phyloP scores from a whole-genome alignment of 1,284 basidiomycete genomes.

The Flammula alnicola region DNA sequence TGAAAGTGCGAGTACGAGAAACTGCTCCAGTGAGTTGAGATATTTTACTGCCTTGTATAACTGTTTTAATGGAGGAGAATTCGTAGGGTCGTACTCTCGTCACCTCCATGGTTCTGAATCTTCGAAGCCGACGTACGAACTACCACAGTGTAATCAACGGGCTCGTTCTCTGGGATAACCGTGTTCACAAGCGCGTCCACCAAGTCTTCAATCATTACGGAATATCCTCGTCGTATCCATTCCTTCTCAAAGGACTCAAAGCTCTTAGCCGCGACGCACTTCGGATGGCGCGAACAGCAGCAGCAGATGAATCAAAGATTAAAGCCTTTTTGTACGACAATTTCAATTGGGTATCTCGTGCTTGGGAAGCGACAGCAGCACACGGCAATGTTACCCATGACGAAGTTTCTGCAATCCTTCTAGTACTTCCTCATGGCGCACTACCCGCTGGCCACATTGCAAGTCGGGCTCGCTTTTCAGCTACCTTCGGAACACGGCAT shows the following conservation, averaged over 20 bases:
- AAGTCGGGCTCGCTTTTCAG: conserved; percentile 11
- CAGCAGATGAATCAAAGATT: conserved; percentile 21
- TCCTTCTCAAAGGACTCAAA: conserved; percentile 10
- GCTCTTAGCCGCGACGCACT: conserved; percentile 15
- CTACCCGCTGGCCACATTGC: conserved; percentile 11
- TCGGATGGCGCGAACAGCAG: conserved; percentile 10
- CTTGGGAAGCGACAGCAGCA: conserved; percentile 18
- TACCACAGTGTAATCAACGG: conserved; percentile 22
- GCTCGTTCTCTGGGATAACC: conserved; percentile 23
- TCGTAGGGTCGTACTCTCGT: conserved; percentile 21
- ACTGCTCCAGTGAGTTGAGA: conserved; percentile 6
- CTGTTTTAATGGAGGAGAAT: not conserved
- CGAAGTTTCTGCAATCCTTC: conserved; percentile 24
- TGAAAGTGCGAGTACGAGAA: not conserved
- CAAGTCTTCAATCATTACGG: conserved; percentile 22
- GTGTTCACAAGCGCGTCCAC: conserved; percentile 18
- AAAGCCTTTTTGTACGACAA: conserved; percentile 26
- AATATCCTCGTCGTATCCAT: conserved; percentile 18
- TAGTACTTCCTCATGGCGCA: conserved; percentile 5
- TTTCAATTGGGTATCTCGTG: conserved; percentile 24
- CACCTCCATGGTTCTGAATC: conserved; percentile 24
- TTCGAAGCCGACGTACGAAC: conserved; percentile 20
- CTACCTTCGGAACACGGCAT: conserved; percentile 14
- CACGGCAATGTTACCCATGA: conserved; percentile 21
- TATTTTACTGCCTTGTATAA: not conserved